Evolutionary conservation across 148 eudicot genomes (phyloP).

Genomic region (Polygonum maritimum): DNA sequence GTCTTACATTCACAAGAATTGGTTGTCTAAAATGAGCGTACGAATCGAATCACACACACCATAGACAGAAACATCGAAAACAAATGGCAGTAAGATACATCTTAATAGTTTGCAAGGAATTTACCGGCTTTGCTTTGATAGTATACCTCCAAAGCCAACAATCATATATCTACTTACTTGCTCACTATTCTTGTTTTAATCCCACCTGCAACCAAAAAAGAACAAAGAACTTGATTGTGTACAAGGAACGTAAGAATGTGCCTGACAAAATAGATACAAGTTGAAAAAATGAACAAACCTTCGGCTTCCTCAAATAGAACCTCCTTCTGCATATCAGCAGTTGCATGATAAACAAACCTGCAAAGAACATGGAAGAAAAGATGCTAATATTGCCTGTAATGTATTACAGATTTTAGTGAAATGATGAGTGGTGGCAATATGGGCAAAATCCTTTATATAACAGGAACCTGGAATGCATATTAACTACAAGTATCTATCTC

Average conservation of each 20-base stretch:
- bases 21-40: background rate
- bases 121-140: background rate
- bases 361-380: conserved; percentile 8
- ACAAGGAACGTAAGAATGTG: background rate
- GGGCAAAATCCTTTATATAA: background rate
- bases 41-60: background rate
- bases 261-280: background rate
- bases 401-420: background rate
- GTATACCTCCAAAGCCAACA: background rate
- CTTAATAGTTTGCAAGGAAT: background rate
- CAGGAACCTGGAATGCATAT: background rate
- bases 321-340: conserved; percentile 83
- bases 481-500: background rate
- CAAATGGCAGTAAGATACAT: background rate
- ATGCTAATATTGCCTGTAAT: background rate
- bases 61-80: background rate
- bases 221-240: conserved; percentile 9
- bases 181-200: conserved; percentile 56
- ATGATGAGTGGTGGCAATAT: background rate
- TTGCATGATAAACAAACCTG: conserved; percentile 82
- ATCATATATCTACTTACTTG: conserved; percentile 17
- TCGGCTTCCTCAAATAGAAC: conserved; percentile 77
- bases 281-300: conserved; percentile 35
- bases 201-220: conserved; percentile 44
- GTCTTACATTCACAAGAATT: background rate